phyloP scores from a whole-genome alignment of 177 flowering plant species.

The Telopea speciosissima region DNA sequence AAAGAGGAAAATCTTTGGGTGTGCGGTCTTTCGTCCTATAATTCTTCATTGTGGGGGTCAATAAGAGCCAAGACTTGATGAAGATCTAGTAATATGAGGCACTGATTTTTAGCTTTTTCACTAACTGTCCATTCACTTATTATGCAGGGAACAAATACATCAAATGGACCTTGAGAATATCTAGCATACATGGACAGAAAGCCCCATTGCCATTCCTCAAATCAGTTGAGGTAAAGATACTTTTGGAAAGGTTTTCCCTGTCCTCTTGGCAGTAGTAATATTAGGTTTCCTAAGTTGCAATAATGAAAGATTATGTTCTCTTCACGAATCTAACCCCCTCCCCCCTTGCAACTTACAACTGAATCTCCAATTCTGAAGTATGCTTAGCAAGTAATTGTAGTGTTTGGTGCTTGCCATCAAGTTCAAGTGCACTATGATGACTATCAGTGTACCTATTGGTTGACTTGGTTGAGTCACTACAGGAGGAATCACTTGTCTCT shows the following conservation, averaged over 20 bases:
- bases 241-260: neutral
- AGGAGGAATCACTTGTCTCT: neutral
- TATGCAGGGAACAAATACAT: constrained; percentile 58
- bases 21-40: neutral
- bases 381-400: neutral
- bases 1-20: neutral
- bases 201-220: constrained; percentile 79
- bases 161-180: constrained; percentile 69
- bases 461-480: neutral
- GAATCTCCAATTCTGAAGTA: neutral
- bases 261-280: neutral
- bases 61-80: neutral
- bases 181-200: constrained; percentile 73
- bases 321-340: neutral
- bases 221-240: constrained; percentile 60
- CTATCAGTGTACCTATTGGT: neutral
- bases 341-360: neutral
- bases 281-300: neutral
- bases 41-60: neutral
- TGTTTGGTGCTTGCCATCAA: neutral
- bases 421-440: neutral
- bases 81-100: neutral
- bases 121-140: constrained; percentile 14
- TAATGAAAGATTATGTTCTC: no score
- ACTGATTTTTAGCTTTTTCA: constrained; percentile 11